phyloP scores from a whole-genome alignment of 2,329 filamentous ascomycete species.

The Aspergillus intermedius region DNA sequence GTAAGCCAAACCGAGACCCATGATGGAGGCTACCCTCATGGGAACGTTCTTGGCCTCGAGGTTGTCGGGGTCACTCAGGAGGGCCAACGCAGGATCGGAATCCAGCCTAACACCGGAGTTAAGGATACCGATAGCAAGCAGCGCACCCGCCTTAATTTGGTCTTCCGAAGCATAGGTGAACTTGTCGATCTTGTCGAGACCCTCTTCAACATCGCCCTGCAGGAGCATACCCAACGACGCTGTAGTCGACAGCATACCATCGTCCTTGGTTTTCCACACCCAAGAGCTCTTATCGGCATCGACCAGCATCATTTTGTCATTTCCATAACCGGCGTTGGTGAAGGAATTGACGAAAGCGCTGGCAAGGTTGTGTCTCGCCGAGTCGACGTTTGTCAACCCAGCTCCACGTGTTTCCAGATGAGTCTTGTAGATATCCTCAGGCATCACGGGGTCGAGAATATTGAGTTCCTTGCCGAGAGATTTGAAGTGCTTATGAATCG shows the following conservation, averaged over 20 bases:
- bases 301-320: constrained; percentile 96
- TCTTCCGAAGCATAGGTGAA: constrained; percentile 81
- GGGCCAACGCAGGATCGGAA: constrained; percentile 79
- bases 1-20: constrained; percentile 92
- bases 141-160: constrained; percentile 82
- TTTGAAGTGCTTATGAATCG: constrained; percentile 88
- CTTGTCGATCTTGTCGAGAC: constrained; percentile 87
- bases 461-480: constrained; percentile 91
- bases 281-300: constrained; percentile 84
- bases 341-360: constrained; percentile 96
- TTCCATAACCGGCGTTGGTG: constrained; percentile 89
- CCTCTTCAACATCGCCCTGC: constrained; percentile 88
- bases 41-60: constrained; percentile 70
- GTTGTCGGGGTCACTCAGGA: constrained; percentile 74
- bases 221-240: constrained; percentile 88
- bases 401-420: constrained; percentile 93
- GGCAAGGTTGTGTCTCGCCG: constrained; percentile 88
- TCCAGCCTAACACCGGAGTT: constrained; percentile 88
- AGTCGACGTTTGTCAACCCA: constrained; percentile 90
- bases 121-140: constrained; percentile 91
- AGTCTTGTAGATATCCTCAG: constrained; percentile 98
- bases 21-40: constrained; percentile 78
- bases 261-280: constrained; percentile 99
- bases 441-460: constrained; percentile 91
- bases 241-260: constrained; percentile 93